These are phyloP conservation scores for Mucor irregularis DNA, from an alignment of 371 early-diverging fungal genomes.

Conservation along the genomic window DNA sequence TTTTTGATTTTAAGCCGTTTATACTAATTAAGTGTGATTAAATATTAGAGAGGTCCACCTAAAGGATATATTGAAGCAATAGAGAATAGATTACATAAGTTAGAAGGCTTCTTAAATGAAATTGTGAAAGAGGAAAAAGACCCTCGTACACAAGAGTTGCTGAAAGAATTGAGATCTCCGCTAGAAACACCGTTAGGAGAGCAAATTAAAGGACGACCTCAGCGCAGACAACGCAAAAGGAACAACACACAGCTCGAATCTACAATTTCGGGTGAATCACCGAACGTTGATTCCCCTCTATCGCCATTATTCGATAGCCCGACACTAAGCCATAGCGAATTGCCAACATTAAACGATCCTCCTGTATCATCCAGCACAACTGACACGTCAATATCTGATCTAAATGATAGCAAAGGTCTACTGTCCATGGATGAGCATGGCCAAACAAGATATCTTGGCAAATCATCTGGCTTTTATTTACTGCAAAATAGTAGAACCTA, in stretches of 20 bases:
- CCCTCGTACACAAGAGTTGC: constrained; percentile 49
- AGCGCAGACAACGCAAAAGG: constrained; percentile 28
- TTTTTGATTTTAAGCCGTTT: background rate
- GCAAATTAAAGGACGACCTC: constrained; percentile 38
- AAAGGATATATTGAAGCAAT: constrained; percentile 77
- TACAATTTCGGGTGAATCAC: background rate
- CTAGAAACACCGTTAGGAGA: constrained; percentile 43
- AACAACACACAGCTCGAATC: background rate
- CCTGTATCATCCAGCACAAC: too few species aligned
- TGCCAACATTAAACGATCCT: background rate
- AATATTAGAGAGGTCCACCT: constrained; percentile 61
- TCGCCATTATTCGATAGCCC: constrained; percentile 14
- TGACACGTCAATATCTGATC: constrained; percentile 2
- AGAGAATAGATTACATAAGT: constrained; percentile 61
- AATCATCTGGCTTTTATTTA: constrained; percentile 48
- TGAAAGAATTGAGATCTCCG: constrained; percentile 56
- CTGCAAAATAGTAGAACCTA: constrained; percentile 44
- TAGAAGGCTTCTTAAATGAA: constrained; percentile 56
- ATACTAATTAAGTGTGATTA: too few species aligned
- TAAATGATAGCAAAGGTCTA: constrained; percentile 35
- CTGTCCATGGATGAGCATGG: constrained; percentile 49
- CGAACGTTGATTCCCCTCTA: background rate
- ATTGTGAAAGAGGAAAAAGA: constrained; percentile 37
- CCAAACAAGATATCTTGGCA: constrained; percentile 45
- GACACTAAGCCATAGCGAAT: constrained; percentile 7